These are phyloP conservation scores for Mycena leptocephala DNA, from an alignment of 768 basidiomycete genomes.

Conservation along the genomic window DNA sequence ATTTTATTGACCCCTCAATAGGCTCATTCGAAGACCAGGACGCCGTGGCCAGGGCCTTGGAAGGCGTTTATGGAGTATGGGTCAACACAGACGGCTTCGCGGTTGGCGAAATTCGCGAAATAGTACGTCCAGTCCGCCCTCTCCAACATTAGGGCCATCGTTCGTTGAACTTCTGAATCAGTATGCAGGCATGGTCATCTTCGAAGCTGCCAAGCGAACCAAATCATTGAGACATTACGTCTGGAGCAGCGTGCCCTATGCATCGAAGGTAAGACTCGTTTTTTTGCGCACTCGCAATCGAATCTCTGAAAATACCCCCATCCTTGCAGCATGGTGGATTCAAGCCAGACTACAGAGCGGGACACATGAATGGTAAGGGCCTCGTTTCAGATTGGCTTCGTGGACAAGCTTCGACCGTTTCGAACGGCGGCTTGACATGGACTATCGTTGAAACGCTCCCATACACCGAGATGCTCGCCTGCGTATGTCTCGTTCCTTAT, in stretches of 20 bases:
- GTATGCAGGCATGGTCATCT: constrained; percentile 58
- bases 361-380: too few species aligned
- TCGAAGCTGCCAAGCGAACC: constrained; percentile 55
- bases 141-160: not conserved
- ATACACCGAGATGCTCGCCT: too few species aligned
- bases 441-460: too few species aligned
- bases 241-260: constrained; percentile 62
- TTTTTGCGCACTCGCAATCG: not conserved
- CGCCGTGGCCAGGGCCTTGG: constrained; percentile 46
- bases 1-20: constrained; percentile 24
- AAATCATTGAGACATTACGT: constrained; percentile 54
- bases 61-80: constrained; percentile 57
- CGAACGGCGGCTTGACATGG: too few species aligned
- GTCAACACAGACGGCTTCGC: constrained; percentile 61
- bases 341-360: too few species aligned
- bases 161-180: not conserved
- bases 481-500: constrained; percentile 46
- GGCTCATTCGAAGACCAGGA: constrained; percentile 57
- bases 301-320: not conserved
- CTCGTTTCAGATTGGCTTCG: too few species aligned
- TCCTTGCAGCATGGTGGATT: constrained; percentile 38
- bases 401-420: too few species aligned
- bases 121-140: constrained; percentile 23
- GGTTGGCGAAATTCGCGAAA: constrained; percentile 58
- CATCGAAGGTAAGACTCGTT: constrained; percentile 49